phyloP scores from a whole-genome alignment of 768 basidiomycete species.

The Coprinopsis strossmayeri region DNA sequence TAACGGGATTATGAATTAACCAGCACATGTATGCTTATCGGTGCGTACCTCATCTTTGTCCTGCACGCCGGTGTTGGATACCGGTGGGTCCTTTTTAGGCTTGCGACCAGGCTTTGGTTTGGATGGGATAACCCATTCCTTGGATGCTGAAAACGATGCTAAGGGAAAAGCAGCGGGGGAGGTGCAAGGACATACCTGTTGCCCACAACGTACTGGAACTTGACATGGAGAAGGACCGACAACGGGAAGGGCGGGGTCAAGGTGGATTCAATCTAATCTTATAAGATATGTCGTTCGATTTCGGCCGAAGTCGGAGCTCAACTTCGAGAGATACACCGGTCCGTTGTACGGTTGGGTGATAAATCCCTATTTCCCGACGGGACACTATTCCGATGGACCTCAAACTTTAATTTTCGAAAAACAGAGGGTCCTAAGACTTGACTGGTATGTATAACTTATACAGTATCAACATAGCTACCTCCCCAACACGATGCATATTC shows the following conservation, averaged over 20 bases:
- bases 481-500: too few species aligned
- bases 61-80: constrained; percentile 23
- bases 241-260: not conserved
- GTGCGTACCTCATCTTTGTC: constrained; percentile 44
- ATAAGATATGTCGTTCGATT: too few species aligned
- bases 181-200: constrained; percentile 48
- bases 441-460: too few species aligned
- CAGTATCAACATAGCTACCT: too few species aligned
- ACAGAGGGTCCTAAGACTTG: too few species aligned
- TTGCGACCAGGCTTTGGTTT: constrained; percentile 85
- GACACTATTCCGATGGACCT: too few species aligned
- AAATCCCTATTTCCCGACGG: too few species aligned
- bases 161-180: constrained; percentile 7
- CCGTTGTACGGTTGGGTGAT: too few species aligned
- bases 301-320: too few species aligned
- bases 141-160: constrained; percentile 51
- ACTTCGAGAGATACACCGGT: too few species aligned
- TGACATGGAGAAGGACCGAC: constrained; percentile 15
- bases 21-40: not conserved
- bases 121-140: constrained; percentile 83
- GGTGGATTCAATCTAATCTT: not conserved
- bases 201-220: constrained; percentile 67
- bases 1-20: constrained; percentile 2
- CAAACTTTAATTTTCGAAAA: too few species aligned
- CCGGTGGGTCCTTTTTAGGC: constrained; percentile 64